phyloP scores from a whole-genome alignment of 2,329 filamentous ascomycete species.

The Phyllosticta citriasiana region DNA sequence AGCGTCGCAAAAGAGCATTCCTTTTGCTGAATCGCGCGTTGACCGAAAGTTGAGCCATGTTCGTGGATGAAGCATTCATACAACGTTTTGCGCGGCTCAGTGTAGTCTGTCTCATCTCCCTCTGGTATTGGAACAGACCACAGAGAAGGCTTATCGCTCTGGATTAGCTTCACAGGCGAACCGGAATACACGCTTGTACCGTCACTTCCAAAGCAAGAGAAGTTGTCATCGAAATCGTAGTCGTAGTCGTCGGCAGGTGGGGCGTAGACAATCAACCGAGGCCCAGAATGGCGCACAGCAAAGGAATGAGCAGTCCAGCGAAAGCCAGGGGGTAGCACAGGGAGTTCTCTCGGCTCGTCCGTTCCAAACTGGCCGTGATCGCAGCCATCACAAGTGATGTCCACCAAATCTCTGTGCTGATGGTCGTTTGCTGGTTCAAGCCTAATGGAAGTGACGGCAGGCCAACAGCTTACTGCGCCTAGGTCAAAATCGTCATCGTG shows the following conservation, averaged over 20 bases:
- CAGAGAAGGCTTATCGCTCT: neutral
- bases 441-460: neutral
- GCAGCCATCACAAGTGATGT: neutral
- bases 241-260: neutral
- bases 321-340: neutral
- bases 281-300: neutral
- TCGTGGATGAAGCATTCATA: neutral
- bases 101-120: neutral
- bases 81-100: neutral
- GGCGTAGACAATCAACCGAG: neutral
- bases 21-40: neutral
- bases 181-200: neutral
- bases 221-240: neutral
- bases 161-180: neutral
- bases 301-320: neutral
- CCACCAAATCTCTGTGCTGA: neutral
- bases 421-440: neutral
- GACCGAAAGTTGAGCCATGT: neutral
- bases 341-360: neutral
- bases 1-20: neutral
- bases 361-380: neutral
- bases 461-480: neutral
- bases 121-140: neutral
- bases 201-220: neutral
- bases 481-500: neutral